Evolutionary conservation across 169 alveolate species (phyloP).

Genomic region (Plasmodium gonderi): DNA sequence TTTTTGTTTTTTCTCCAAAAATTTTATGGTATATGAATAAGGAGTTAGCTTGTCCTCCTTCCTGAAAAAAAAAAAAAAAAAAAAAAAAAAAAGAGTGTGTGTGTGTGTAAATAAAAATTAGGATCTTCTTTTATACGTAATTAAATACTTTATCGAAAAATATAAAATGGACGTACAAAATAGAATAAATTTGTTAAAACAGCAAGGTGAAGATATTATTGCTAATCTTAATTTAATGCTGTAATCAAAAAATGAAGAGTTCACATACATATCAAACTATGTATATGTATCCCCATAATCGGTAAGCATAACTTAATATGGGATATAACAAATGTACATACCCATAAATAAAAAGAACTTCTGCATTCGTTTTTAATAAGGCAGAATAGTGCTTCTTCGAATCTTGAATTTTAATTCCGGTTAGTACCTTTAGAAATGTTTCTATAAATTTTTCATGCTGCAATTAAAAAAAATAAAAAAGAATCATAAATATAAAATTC

Average conservation of each 20-base stretch:
- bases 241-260: no score
- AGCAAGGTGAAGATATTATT: not conserved
- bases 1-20: conserved; percentile 47
- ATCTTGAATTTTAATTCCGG: conserved; percentile 51
- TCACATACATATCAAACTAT: not conserved
- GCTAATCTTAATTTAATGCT: no score
- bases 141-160: not conserved
- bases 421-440: conserved; percentile 58
- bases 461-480: conserved; percentile 3
- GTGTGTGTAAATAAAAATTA: not conserved
- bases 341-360: conserved; percentile 72
- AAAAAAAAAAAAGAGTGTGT: not conserved
- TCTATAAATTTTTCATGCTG: conserved; percentile 71
- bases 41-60: conserved; percentile 54
- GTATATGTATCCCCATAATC: not conserved
- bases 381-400: conserved; percentile 64
- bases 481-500: not conserved
- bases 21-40: conserved; percentile 36
- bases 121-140: not conserved
- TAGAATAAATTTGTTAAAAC: not conserved
- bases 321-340: not conserved
- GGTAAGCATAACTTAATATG: not conserved
- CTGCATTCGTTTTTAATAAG: conserved; percentile 44
- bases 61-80: not conserved
- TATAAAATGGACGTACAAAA: not conserved